Percentiles rank a stretch among this genome's conserved stretches.
These are phyloP conservation scores for Lathyrus aphaca DNA, from an alignment of 306 rosid genomes.

Conservation along the genomic window DNA sequence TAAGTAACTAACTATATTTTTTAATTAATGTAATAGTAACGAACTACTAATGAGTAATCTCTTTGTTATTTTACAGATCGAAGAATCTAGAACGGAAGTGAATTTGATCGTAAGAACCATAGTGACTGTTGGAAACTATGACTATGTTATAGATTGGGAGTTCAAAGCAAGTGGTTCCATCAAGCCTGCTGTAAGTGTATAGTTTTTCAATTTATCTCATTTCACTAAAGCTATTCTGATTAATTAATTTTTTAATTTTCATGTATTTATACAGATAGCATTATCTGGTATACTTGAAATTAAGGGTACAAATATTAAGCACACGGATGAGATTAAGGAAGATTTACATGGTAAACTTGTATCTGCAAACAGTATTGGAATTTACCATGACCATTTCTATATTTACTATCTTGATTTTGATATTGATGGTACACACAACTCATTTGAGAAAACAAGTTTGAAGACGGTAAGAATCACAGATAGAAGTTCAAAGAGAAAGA, in stretches of 20 bases:
- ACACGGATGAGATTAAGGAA: slow-evolving; percentile 46
- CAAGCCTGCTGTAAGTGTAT: slow-evolving; percentile 35
- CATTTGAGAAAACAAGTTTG: slow-evolving; percentile 53
- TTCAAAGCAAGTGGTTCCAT: slow-evolving; percentile 49
- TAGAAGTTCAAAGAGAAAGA: slow-evolving; percentile 54
- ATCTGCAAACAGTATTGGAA: slow-evolving; percentile 42
- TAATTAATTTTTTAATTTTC: background rate
- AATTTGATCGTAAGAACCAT: slow-evolving; percentile 27
- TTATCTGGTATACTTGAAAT: slow-evolving; percentile 53
- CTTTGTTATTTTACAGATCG: slow-evolving; percentile 1
- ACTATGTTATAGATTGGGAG: slow-evolving; percentile 49
- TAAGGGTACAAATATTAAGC: slow-evolving; percentile 41
- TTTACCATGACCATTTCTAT: slow-evolving; percentile 67
- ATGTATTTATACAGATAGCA: slow-evolving; percentile 21
- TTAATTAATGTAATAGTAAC: background rate
- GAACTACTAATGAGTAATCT: too few relatives aligned
- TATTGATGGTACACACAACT: slow-evolving; percentile 56
- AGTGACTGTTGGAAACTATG: slow-evolving; percentile 49
- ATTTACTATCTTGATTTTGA: slow-evolving; percentile 64
- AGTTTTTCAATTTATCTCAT: background rate
- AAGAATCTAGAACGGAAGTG: slow-evolving; percentile 44
- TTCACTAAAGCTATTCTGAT: too few relatives aligned
- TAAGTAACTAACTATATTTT: background rate
- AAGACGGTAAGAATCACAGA: slow-evolving; percentile 40
- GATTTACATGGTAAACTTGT: slow-evolving; percentile 42